phyloP scores from a whole-genome alignment of 441 rosid species.

The Gossypium schwendimanii region DNA sequence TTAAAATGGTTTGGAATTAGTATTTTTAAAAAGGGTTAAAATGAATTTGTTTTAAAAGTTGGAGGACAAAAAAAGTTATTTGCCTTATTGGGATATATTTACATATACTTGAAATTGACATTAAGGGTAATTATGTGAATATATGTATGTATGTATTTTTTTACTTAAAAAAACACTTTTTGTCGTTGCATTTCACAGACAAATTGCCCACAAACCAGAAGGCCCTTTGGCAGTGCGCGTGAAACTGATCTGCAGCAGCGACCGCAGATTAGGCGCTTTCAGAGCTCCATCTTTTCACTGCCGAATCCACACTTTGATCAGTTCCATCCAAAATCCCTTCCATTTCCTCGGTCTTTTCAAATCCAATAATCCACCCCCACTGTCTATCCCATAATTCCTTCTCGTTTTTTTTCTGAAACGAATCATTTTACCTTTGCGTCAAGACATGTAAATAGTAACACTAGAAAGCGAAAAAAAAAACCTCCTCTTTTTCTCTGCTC shows the following conservation, averaged over 20 bases:
- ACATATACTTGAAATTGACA: too few species aligned
- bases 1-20: too few species aligned
- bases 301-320: not conserved
- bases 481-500: not conserved
- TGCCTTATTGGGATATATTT: too few species aligned
- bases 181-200: not conserved
- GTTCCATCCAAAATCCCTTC: not conserved
- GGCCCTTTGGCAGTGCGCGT: not conserved
- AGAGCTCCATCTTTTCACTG: not conserved
- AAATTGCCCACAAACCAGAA: not conserved
- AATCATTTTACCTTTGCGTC: conserved; percentile 33
- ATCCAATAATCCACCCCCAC: not conserved
- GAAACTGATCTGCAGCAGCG: not conserved
- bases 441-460: conserved; percentile 18
- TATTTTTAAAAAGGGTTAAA: too few species aligned
- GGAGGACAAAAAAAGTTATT: too few species aligned
- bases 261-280: not conserved
- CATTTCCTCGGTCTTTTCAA: not conserved
- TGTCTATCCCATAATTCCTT: conserved; percentile 2
- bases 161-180: not conserved
- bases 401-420: conserved; percentile 7
- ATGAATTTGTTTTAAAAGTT: too few species aligned
- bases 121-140: too few species aligned
- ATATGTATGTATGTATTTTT: too few species aligned
- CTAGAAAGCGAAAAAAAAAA: not conserved